Conservation (phyloP, 495 filamentous ascomycete species). For the Penicillium parvum region DNA sequence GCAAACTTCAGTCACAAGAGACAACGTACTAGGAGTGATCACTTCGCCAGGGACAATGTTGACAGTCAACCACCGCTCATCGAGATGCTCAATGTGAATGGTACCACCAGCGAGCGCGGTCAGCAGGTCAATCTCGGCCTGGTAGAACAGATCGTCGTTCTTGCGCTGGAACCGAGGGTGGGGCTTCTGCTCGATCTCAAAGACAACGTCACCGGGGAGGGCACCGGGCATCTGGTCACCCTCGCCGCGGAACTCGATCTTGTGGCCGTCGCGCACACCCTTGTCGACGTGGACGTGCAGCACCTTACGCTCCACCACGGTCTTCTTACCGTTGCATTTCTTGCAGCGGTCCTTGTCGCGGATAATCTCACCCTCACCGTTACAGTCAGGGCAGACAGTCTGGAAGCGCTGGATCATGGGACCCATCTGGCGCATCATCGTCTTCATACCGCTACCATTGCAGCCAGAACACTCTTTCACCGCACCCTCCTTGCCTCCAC, state of each 20-base stretch:
- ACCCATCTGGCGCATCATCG: conserved; percentile 99
- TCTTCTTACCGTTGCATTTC: conserved; percentile 93
- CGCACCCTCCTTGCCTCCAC: conserved; percentile 94
- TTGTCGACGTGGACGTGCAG: conserved; percentile 97
- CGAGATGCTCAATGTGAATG: conserved; percentile 91
- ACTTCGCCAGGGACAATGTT: conserved; percentile 90
- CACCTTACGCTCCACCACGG: conserved; percentile 92
- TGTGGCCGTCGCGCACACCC: conserved; percentile 87
- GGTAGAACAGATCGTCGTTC: conserved; percentile 93
- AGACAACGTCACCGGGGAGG: conserved; percentile 88
- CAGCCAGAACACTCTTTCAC: conserved; percentile 88
- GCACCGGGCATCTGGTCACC: conserved; percentile 95
- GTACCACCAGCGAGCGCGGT: conserved; percentile 88
- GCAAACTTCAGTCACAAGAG: not conserved
- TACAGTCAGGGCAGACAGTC: conserved; percentile 97
- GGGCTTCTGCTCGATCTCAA: conserved; percentile 97
- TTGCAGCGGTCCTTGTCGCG: conserved; percentile 96
- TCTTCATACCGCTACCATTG: conserved; percentile 96
- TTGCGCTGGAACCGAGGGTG: conserved; percentile 92
- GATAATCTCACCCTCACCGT: conserved; percentile 93
- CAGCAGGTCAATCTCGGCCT: conserved; percentile 91
- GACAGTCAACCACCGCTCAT: conserved; percentile 92
- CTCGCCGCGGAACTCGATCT: conserved; percentile 93
- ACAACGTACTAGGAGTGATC: conserved; percentile 78
- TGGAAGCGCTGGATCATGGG: conserved; percentile 99